These are phyloP conservation scores for Barbatosphaeria neglecta DNA, from an alignment of 495 filamentous ascomycete genomes.

Conservation along the genomic window DNA sequence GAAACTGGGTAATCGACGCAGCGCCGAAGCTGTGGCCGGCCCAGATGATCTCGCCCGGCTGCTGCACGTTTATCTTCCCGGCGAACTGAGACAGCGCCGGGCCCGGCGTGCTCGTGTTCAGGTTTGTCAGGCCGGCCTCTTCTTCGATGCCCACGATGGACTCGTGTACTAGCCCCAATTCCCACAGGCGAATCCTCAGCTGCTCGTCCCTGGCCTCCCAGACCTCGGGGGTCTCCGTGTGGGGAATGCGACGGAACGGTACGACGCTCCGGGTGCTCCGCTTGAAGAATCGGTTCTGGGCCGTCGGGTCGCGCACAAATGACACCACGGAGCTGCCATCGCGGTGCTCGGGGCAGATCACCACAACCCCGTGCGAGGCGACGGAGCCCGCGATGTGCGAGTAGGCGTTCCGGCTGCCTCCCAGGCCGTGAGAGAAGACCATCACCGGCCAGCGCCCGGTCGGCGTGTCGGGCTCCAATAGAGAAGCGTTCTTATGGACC, in stretches of 20 bases:
- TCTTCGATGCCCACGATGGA: constrained; percentile 50
- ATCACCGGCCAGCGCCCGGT: constrained; percentile 56
- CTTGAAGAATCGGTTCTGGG: constrained; percentile 18
- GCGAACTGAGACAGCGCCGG: constrained; percentile 39
- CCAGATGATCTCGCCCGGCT: constrained; percentile 60
- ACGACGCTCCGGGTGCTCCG: constrained; percentile 22
- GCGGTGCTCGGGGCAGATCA: constrained; percentile 64
- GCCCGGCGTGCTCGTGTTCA: constrained; percentile 30
- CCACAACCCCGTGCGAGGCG: constrained; percentile 63
- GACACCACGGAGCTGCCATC: constrained; percentile 61
- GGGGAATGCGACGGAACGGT: constrained; percentile 38
- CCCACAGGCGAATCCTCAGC: constrained; percentile 60
- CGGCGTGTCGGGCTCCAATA: constrained; percentile 17
- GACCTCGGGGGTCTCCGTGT: constrained; percentile 43
- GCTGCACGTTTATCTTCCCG: constrained; percentile 46
- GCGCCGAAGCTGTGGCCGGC: constrained; percentile 69
- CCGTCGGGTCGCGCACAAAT: constrained; percentile 40
- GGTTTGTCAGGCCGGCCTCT: constrained; percentile 22
- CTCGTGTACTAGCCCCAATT: constrained; percentile 51
- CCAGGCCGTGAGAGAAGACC: constrained; percentile 72
- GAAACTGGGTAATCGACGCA: constrained; percentile 55
- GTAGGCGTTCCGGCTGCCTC: constrained; percentile 63
- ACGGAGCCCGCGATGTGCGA: constrained; percentile 59
- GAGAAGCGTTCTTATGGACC: constrained; percentile 29
- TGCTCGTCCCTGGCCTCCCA: constrained; percentile 51